phyloP scores from a whole-genome alignment of 495 filamentous ascomycete genomes.

The Sordaria brevicollis region DNA sequence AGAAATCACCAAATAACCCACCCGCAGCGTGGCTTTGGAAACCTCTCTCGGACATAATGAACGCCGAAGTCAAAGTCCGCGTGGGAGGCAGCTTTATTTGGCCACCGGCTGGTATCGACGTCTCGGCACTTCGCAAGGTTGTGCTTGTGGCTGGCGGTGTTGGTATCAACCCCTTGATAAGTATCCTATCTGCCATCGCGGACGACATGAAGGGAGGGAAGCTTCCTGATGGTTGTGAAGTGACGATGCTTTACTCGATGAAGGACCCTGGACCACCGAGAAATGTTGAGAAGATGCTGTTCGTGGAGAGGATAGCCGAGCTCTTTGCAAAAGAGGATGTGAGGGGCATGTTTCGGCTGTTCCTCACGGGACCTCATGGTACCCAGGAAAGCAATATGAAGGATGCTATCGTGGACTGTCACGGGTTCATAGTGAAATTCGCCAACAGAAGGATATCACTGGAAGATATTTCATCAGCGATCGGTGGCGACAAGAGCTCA shows the following conservation, averaged over 20 bases:
- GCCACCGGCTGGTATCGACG: constrained; percentile 43
- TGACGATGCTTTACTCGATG: constrained; percentile 29
- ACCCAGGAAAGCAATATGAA: not conserved
- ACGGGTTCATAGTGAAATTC: constrained; percentile 24
- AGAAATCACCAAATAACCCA: constrained; percentile 15
- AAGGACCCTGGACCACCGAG: constrained; percentile 19
- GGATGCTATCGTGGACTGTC: constrained; percentile 11
- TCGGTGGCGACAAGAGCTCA: constrained; percentile 36
- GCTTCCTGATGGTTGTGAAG: not conserved
- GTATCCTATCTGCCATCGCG: constrained; percentile 32
- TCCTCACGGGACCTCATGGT: constrained; percentile 18
- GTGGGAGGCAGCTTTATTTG: constrained; percentile 75
- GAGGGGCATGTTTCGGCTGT: constrained; percentile 21
- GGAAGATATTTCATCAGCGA: constrained; percentile 36
- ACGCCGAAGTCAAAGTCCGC: constrained; percentile 49
- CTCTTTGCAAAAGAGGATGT: constrained; percentile 22
- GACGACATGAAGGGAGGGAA: constrained; percentile 8
- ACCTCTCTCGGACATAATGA: constrained; percentile 39
- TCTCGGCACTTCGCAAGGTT: constrained; percentile 37
- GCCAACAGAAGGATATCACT: constrained; percentile 38
- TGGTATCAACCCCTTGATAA: constrained; percentile 62
- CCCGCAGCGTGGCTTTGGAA: constrained; percentile 70
- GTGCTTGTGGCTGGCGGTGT: constrained; percentile 77
- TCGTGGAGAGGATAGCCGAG: constrained; percentile 30
- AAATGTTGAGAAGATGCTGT: constrained; percentile 23